Conservation (phyloP, 768 basidiomycete species). For the Boletus vermiculosoides region DNA sequence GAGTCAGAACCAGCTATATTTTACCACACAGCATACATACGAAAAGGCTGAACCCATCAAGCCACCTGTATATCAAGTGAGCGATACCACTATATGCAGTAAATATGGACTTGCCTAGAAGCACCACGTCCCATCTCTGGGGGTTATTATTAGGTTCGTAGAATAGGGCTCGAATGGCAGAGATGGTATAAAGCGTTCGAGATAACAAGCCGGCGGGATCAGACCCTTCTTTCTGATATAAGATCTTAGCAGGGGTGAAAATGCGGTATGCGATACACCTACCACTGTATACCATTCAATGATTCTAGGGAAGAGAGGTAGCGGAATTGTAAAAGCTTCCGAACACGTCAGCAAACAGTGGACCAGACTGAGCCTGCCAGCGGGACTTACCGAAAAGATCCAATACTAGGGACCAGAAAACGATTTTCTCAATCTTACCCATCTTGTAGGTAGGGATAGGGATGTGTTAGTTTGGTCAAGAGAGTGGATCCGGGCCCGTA, state of each 20-base stretch:
- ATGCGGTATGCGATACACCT: conserved; percentile 18
- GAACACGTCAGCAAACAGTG: conserved; percentile 12
- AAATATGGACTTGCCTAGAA: conserved; percentile 61
- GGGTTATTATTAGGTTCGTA: conserved; percentile 60
- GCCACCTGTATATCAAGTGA: conserved; percentile 52
- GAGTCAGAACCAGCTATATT: conserved; percentile 37
- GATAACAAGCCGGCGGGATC: conserved; percentile 71
- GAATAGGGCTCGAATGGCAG: conserved; percentile 61
- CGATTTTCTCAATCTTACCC: conserved; percentile 72
- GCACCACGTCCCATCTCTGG: conserved; percentile 88
- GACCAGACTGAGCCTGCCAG: not conserved
- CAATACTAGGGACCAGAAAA: conserved; percentile 87
- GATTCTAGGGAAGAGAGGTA: conserved; percentile 97
- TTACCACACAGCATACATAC: conserved; percentile 46
- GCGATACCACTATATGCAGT: not conserved
- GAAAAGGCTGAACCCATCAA: conserved; percentile 94
- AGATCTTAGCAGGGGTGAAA: not conserved
- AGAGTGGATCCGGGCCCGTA: not conserved
- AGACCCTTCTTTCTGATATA: conserved; percentile 63
- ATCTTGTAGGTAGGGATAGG: conserved; percentile 34
- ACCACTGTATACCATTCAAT: conserved; percentile 90
- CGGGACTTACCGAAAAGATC: conserved; percentile 69
- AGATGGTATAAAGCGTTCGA: conserved; percentile 64
- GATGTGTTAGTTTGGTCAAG: not conserved
- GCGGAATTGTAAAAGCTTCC: conserved; percentile 86